Percentiles rank a stretch among this genome's conserved stretches.
Evolutionary conservation across 768 basidiomycete species (phyloP).

Genomic region (Hirschioporus abietinus): DNA sequence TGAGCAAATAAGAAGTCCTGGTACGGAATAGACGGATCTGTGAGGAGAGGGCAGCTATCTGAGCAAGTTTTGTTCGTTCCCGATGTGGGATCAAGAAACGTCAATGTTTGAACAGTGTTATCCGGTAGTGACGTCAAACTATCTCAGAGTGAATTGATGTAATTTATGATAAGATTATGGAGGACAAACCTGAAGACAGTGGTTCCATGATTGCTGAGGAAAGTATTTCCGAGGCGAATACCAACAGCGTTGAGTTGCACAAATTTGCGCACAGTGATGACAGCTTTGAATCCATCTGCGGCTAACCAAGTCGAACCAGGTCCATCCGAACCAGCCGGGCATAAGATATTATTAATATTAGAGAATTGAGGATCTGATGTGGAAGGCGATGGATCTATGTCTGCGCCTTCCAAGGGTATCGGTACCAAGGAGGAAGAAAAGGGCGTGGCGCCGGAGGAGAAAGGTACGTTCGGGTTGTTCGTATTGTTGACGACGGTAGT

Average conservation of each 20-base stretch:
- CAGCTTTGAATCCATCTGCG: constrained; percentile 59
- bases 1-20: constrained; percentile 87
- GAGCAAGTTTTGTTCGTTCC: constrained; percentile 76
- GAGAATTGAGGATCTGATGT: constrained; percentile 54
- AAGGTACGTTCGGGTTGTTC: constrained; percentile 83
- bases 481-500: constrained; percentile 48
- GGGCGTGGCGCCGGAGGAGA: constrained; percentile 74
- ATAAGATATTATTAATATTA: constrained; percentile 68
- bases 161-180: constrained; percentile 5
- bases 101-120: constrained; percentile 71
- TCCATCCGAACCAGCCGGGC: constrained; percentile 79
- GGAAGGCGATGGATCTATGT: constrained; percentile 52
- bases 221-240: constrained; percentile 88
- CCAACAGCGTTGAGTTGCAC: constrained; percentile 71
- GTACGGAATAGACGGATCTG: constrained; percentile 71
- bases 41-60: constrained; percentile 71
- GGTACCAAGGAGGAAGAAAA: constrained; percentile 89
- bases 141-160: constrained; percentile 14
- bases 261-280: constrained; percentile 76
- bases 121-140: constrained; percentile 89
- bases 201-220: constrained; percentile 74
- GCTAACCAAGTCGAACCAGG: constrained; percentile 84
- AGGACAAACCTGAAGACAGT: constrained; percentile 74
- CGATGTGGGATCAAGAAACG: constrained; percentile 71
- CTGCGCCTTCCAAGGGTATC: constrained; percentile 58